Percentiles rank a stretch among this genome's conserved stretches.
Evolutionary conservation across 2,329 filamentous ascomycete genomes (phyloP).

Genomic region (Pseudomassariella vexata): DNA sequence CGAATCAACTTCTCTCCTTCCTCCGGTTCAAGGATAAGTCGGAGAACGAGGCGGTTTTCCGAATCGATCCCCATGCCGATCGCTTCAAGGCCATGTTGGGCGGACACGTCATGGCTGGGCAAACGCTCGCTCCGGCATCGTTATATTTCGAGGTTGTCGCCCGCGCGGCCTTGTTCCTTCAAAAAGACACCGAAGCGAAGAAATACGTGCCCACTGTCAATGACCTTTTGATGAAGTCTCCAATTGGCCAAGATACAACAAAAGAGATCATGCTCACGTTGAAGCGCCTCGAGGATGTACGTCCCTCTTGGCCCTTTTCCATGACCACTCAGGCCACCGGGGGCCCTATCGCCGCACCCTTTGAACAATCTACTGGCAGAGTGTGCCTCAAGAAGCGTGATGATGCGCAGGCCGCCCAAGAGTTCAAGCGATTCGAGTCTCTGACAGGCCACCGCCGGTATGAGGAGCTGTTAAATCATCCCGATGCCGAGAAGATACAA

Average conservation of each 20-base stretch:
- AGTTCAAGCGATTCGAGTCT: constrained; percentile 24
- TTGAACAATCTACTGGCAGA: constrained; percentile 8
- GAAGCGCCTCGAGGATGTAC: neutral
- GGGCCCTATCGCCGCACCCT: neutral
- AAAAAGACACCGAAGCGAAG: constrained; percentile 12
- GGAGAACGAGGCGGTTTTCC: constrained; percentile 7
- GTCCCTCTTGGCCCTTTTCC: constrained; percentile 10
- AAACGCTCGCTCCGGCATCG: constrained; percentile 19
- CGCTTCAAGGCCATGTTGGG: constrained; percentile 11
- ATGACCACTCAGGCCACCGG: constrained; percentile 6
- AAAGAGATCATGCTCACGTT: constrained; percentile 9
- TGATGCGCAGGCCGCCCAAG: constrained; percentile 14
- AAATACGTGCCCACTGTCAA: constrained; percentile 9
- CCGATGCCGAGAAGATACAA: constrained; percentile 23
- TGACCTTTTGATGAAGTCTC: constrained; percentile 11
- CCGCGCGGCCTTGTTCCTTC: constrained; percentile 19
- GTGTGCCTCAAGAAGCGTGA: constrained; percentile 6
- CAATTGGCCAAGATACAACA: constrained; percentile 1
- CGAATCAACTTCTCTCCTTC: constrained; percentile 7
- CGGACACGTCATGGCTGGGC: constrained; percentile 19
- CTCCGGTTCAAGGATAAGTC: constrained; percentile 5
- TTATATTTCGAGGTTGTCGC: constrained; percentile 20
- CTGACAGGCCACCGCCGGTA: constrained; percentile 21
- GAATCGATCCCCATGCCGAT: constrained; percentile 12
- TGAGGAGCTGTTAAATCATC: constrained; percentile 13